These are phyloP conservation scores for Coffea canephora DNA, from an alignment of 257 asterid genomes.

Conservation along the genomic window DNA sequence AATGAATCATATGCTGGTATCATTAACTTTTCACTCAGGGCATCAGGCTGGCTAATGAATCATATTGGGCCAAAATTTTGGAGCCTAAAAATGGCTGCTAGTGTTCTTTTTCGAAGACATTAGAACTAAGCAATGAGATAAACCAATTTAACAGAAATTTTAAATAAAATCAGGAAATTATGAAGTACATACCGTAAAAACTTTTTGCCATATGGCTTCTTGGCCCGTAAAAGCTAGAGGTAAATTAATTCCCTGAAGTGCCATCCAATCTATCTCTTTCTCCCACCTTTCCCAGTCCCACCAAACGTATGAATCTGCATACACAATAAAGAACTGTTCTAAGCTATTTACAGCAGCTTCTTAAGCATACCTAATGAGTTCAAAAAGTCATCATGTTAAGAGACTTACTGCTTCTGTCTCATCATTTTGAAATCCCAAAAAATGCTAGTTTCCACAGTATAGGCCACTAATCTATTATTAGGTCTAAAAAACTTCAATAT, in stretches of 20 bases:
- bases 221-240: conserved; percentile 97
- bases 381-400: conserved; percentile 1
- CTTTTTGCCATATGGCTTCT: conserved; percentile 94
- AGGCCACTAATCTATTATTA: not conserved
- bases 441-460: not conserved
- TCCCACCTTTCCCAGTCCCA: conserved; percentile 99
- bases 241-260: conserved; percentile 88
- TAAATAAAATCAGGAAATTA: not conserved
- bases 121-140: not conserved
- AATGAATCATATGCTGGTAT: not conserved
- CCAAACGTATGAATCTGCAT: conserved; percentile 95
- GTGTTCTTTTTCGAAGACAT: not conserved
- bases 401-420: not conserved
- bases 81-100: not conserved
- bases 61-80: not conserved
- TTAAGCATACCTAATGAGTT: conserved; percentile 8
- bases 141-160: conserved; percentile 4
- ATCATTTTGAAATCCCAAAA: not conserved
- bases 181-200: conserved; percentile 64
- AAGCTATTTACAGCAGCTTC: conserved; percentile 27
- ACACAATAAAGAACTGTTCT: conserved; percentile 15
- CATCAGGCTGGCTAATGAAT: not conserved
- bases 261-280: conserved; percentile 99
- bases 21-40: not conserved
- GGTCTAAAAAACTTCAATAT: not conserved